Evolutionary conservation across 805 yeast genomes (phyloP).

Genomic region (Candida silvicultrix): DNA sequence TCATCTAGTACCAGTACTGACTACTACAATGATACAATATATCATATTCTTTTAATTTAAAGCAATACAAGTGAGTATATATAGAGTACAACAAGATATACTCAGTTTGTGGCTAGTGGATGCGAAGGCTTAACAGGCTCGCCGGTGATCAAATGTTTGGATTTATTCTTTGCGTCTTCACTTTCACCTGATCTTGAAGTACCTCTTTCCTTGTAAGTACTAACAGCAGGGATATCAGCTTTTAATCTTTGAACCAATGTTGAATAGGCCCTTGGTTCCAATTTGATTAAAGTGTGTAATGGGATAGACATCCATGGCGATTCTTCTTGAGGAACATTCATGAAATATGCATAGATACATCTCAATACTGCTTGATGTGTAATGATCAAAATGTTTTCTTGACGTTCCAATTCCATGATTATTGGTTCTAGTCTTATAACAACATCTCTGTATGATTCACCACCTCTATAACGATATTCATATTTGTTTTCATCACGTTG

Average conservation of each 20-base stretch:
- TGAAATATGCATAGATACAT: constrained; percentile 94
- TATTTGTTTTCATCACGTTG: constrained; percentile 95
- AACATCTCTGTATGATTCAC: constrained; percentile 94
- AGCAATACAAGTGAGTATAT: too few species aligned
- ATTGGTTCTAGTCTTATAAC: constrained; percentile 94
- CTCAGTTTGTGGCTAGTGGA: neutral
- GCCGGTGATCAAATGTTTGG: constrained; percentile 23
- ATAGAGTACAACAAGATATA: too few species aligned
- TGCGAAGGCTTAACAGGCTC: neutral
- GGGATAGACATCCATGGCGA: constrained; percentile 99
- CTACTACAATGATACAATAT: too few species aligned
- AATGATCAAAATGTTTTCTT: constrained; percentile 89
- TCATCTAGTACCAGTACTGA: too few species aligned
- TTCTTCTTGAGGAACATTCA: constrained; percentile 97
- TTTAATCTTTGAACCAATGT: constrained; percentile 85
- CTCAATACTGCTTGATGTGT: constrained; percentile 97
- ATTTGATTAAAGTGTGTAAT: constrained; percentile 84
- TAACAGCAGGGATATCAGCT: constrained; percentile 96
- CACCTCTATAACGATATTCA: constrained; percentile 94
- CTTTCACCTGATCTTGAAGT: constrained; percentile 45
- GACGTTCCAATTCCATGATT: constrained; percentile 96
- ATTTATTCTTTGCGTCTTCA: constrained; percentile 12
- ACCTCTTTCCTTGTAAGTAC: constrained; percentile 94
- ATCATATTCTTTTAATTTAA: too few species aligned
- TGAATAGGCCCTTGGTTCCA: constrained; percentile 93